Evolutionary conservation across 2,329 filamentous ascomycete genomes (phyloP), one percentile per base, ranked within the genome.

Genomic region (Cyclaneusma minus): DNA sequence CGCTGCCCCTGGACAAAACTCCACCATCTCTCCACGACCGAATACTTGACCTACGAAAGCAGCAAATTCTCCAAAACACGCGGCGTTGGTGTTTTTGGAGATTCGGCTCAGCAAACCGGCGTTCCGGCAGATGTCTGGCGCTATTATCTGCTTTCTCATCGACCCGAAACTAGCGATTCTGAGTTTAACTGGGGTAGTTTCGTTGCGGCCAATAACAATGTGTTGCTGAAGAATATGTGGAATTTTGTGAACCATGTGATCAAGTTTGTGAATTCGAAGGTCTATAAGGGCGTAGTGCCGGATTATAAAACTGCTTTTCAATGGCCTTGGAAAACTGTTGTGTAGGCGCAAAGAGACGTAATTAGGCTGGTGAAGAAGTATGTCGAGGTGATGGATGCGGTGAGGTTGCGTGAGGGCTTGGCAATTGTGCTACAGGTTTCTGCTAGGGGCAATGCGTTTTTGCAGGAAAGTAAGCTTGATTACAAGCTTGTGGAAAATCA

Each of bases 31-130:
- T 85, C 78, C 7, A 83, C 82, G 1, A 85, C 82, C 2, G 83
- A 92, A 47, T 82, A 84, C 43, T 62, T 85, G 37, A 83, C 83
- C 55, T 84, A 84, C 44, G 79, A 84, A 49, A 68, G 69, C 30
- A 78, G 78, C 39, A 92, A 92, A 50, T 92, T 92, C 57, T 82
- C 74, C 50, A 92, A 92, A 54, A 85, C 78, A 27, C 67, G 81
- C 35, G 78, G 77, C 16, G 68, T 91, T 18, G 83, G 83, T 40
- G 83, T 92, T 2, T 92, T 92, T 44, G 83, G 83, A 21, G 83
- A 78, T 53, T 82, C 79, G 41, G 83, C 81, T 26, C 76, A 77
- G 51, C 74, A 87, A 29, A 89, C 81, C 3, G 82, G 81, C n/a
- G 64, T 92, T 12, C 66, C 75, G 6, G 60, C 81, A 0, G 80